Evolutionary conservation across 2,329 filamentous ascomycete species (phyloP).

Genomic region (Fusarium ramigenum): DNA sequence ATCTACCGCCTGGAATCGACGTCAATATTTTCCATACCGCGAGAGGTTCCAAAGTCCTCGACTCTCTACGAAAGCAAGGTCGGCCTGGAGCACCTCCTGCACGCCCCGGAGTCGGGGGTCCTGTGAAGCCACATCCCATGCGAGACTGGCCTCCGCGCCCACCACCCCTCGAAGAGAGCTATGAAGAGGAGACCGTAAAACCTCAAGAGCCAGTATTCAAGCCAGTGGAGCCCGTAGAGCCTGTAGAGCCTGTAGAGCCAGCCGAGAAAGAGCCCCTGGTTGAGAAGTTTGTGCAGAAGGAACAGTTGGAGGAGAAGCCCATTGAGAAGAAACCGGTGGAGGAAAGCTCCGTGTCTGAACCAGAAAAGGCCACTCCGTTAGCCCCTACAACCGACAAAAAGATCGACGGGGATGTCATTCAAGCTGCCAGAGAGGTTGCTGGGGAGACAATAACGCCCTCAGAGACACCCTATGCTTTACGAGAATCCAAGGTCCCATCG

Average conservation of each 20-base stretch:
- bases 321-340: background rate
- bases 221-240: background rate
- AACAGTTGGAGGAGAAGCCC: background rate
- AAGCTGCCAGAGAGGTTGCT: slow-evolving; percentile 43
- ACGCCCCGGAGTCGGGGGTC: slow-evolving; percentile 21
- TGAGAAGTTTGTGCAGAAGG: background rate
- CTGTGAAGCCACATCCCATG: slow-evolving; percentile 51
- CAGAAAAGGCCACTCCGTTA: background rate
- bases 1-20: slow-evolving; percentile 53
- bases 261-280: background rate
- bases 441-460: slow-evolving; percentile 18
- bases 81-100: slow-evolving; percentile 7
- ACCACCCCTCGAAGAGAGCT: slow-evolving; percentile 15
- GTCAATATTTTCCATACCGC: slow-evolving; percentile 60
- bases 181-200: background rate
- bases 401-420: slow-evolving; percentile 29
- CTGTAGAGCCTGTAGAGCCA: background rate
- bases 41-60: slow-evolving; percentile 56
- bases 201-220: slow-evolving; percentile 9
- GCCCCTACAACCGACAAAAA: slow-evolving; percentile 4
- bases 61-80: slow-evolving; percentile 47
- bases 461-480: slow-evolving; percentile 69
- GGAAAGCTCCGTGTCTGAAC: background rate
- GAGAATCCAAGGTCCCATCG: slow-evolving; percentile 90
- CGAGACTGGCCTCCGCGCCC: slow-evolving; percentile 48